Base-by-base conservation (phyloP, 257 asterid genomes). In the Linderniella brevidens region DNA sequence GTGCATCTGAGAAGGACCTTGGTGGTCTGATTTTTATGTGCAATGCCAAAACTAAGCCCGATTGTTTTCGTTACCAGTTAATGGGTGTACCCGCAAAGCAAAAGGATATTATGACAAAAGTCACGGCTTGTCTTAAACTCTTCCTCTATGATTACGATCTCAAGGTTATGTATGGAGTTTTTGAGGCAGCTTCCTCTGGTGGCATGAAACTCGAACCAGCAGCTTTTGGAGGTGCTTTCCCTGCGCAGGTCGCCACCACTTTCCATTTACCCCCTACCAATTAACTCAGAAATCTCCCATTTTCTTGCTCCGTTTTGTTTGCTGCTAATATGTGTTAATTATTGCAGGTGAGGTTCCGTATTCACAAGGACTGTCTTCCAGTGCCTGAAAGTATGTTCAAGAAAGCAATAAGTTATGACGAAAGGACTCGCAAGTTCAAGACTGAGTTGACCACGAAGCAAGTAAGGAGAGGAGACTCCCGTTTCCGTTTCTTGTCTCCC, bases 1-100 rank as follows among this genome's bases (percentile, higher is more conserved):
- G 49, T 8, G 65, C 56, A 45, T 44, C 63, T 43, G 62, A 55
- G 48, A 70, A 69, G 52, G 61, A 37, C 32, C 70, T 66, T 25
- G 94, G 92, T 63, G 98, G 98, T 35, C 20, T 81, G 65, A 90
- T 90, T 45, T 90, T 85, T 54, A 78, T 90, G 94, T 90, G 96
- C 69, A 90, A 70, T 54, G 65, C 78, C 20, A 90, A 77, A 75
- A 90, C 98, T 25, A 90, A 90, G 65, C 92, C 93, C 8, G 98
- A 79, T 66, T 90, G 96, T 75, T 79, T 90, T 42, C 67, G 48
- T 46, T 85, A 80, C 71, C 63, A 53, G 38, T 60, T 88, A 17
- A 74, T 90, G 96, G 98, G 98, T 61, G 78, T 84, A 54, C 56
- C 98, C 5, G 59, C 58, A 10, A 68, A 52, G 70, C 71, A 69